Evolutionary conservation across 129 eudicot species (phyloP), one percentile per base, ranked within the genome.

Genomic region (Silybum marianum): DNA sequence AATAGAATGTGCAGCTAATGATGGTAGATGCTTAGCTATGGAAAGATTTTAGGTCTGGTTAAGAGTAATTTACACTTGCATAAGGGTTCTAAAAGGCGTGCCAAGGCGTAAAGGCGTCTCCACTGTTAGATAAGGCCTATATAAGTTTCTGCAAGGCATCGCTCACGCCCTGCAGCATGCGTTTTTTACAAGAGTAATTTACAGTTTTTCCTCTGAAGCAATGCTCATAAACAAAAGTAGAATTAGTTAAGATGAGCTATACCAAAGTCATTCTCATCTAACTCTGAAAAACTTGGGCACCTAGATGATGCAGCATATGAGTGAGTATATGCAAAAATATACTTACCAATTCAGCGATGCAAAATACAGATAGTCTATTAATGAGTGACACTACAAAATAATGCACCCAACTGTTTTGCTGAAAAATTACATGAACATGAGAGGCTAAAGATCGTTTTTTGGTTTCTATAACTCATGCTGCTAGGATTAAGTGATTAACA

Each of bases 251-350:
- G 22, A 54, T 54, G 22, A 54, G 63, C 63, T 54, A 16, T 9
- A 40, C 82, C 24, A 68, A 36, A 67, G 48, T 62, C 22, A 34
- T 39, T 80, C 73, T 62, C 78, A 36, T 80, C 66, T 19, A 38
- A 38, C 44, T 39, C 73, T 24, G 28, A 72, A 18, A 22, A 65
- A 23, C 9, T 39, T 65, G 34, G 9, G 9, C 26, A 22, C 69
- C 69, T 65, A 22, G 14, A 30, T 22, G 16, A 65, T 65, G 69
- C 28, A 65, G 26, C 69, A 62, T 62, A 62, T 7, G 69, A 62
- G 69, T 62, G 28, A 62, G 69, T 62, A 62, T 22, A 74, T 26
- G 73, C 46, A 40, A 19, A 13, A 9, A 73, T 39, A 60, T 24
- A 72, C 16, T 40, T 39, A 28, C 78, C 70, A 24, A 38, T 73